Evolutionary conservation across 2,329 filamentous ascomycete genomes (phyloP).

Genomic region (Rhynchosporium secalis): DNA sequence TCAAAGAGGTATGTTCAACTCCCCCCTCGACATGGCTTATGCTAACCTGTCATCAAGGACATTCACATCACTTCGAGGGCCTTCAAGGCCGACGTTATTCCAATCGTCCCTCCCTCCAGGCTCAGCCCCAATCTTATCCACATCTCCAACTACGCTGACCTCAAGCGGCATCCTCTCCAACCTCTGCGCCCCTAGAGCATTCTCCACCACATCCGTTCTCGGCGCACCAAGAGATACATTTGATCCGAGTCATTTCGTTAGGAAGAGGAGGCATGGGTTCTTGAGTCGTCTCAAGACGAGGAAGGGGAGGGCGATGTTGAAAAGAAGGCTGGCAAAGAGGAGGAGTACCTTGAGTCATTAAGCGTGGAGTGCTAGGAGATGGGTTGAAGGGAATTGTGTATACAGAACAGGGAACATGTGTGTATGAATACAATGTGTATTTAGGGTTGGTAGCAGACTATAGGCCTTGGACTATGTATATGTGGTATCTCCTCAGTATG

Average conservation of each 20-base stretch:
- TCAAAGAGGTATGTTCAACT: slow-evolving; percentile 29
- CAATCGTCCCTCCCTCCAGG: slow-evolving; percentile 22
- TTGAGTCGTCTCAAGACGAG: slow-evolving; percentile 39
- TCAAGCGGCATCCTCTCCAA: slow-evolving; percentile 31
- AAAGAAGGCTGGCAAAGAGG: slow-evolving; percentile 38
- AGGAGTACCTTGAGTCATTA: slow-evolving; percentile 41
- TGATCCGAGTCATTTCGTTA: slow-evolving; percentile 41
- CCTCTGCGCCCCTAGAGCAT: slow-evolving; percentile 37
- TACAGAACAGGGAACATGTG: neutral
- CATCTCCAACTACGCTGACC: neutral
- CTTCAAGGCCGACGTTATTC: slow-evolving; percentile 35
- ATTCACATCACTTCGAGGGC: slow-evolving; percentile 36
- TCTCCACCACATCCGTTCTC: slow-evolving; percentile 36
- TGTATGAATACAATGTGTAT: slow-evolving; percentile 3
- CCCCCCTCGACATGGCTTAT: neutral
- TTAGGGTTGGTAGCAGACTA: neutral
- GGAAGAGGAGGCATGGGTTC: slow-evolving; percentile 42
- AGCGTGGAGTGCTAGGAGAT: neutral
- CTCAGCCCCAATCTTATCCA: slow-evolving; percentile 11
- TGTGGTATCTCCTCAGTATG: neutral
- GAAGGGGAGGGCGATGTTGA: slow-evolving; percentile 37
- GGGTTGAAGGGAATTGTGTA: neutral
- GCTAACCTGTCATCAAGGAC: slow-evolving; percentile 30
- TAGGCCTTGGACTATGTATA: neutral
- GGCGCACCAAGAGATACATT: slow-evolving; percentile 41